Evolutionary conservation across 2,329 filamentous ascomycete species (phyloP), one percentile per base, ranked within the genome.

Genomic region (Ceratocystiopsis minuta): DNA sequence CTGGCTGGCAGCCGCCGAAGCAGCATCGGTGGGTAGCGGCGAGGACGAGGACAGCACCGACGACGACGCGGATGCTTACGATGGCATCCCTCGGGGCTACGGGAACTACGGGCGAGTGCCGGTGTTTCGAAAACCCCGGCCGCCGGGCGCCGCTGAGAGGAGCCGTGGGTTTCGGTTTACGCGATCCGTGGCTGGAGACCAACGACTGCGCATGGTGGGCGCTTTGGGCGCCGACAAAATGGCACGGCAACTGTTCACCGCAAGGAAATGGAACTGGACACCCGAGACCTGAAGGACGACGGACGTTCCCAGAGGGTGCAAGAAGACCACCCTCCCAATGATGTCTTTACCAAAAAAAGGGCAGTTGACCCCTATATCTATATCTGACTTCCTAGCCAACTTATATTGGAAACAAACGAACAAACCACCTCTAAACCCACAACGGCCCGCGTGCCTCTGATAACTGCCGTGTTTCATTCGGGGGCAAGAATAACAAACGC

Each of bases 241-340:
- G 53, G 67, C 70, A 0, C 65, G 60, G 44, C 57, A 56, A 9
- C 54, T 78, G 6, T 78, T 78, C 46, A 72, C 67, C 11, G 68
- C 72, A 0, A 58, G 63, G 14, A 59, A 57, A 40, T 78, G 73
- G 73, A 63, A 75, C 48, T 78, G 73, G 73, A 72, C 69, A 14
- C 66, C 69, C 0, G 68, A 72, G 47, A 48, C 61, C 11, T 57
- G 41, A 45, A n/a, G n/a, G n/a, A n/a, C n/a, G n/a, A n/a, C n/a
- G n/a, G n/a, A n/a, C n/a, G n/a, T n/a, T n/a, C n/a, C n/a, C n/a
- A n/a, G n/a, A n/a, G n/a, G n/a, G n/a, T n/a, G n/a, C 5, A 18
- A 10, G 7, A 28, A 28, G 6, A 28, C 11, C 7, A 28, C 7
- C 24, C 24, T 28, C 7, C 24, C 24, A 28, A n/a, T n/a, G n/a